Evolutionary conservation across 2,329 filamentous ascomycete species (phyloP), one percentile per base, ranked within the genome.

Genomic region (Aureobasidium melanogenum): DNA sequence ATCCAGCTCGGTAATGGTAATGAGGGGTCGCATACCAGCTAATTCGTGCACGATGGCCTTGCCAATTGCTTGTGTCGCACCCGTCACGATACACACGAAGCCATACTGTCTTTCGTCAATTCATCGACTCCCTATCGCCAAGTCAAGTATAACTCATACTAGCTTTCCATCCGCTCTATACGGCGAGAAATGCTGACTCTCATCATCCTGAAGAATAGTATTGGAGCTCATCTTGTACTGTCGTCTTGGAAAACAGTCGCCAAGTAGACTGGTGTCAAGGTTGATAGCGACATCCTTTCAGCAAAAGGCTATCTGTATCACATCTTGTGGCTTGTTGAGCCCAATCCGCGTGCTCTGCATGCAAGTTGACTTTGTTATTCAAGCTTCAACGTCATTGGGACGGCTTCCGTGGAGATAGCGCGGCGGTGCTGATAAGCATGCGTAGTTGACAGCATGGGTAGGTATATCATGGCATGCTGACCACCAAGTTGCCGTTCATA

Each of bases 21-120:
- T 3, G 47, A 36, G n/a, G 34, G 26, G 5, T 17, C 5, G 8
- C 38, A 55, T 66, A 82, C 82, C 78, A 64, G 84, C 84, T 41
- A 86, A 73, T 68, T 87, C 84, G 44, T 76, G 71, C 19, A 84
- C 79, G 60, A 86, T 84, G 28, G 84, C 83, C 65, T 78, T 78
- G 9, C 84, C 84, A 15, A 87, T 77, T 1, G 84, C 80, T 67
- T 84, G 82, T 0, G 80, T 80, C 26, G 84, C 82, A 15, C 84
- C 83, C 0, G 83, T 85, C 5, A 87, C 84, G 15, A 87, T 79
- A 66, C 84, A 86, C 22, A 86, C 80, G 66, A 86, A 86, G 46
- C 84, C 84, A 70, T 86, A 84, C 78, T 84, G 63, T 14, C 47
- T 30, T 9, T 6, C 8, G 47, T 61, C 47, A 51, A 34, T 30